Base-by-base conservation (phyloP, 768 basidiomycete genomes). In the Tephrocybe sp. region DNA sequence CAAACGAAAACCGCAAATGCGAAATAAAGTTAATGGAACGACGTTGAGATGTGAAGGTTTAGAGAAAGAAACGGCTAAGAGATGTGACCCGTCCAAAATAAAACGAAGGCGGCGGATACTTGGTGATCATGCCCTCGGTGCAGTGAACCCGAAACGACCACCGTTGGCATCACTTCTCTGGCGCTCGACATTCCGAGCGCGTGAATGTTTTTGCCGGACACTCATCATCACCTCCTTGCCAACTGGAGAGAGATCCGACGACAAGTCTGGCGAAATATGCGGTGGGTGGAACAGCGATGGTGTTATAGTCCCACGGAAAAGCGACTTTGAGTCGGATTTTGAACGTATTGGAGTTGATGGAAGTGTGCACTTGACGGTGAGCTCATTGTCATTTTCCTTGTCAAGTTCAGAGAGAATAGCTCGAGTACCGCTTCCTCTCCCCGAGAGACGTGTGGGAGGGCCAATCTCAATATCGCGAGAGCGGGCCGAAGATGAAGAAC, bases 191-290 rank as follows among this genome's bases (percentile, higher is more conserved):
- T 75, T 73, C 26, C 73, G 65, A 3, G 72, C 71, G 40, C 60
- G 68, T 57, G 65, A 66, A 45, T 76, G 67, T 58, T 79, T 73
- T 47, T 75, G 72, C 50, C 88, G 73, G 38, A 85, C 62, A 58
- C 84, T 77, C 50, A 71, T 68, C 88, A 90, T 90, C 60, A 90
- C 74, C 62, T 84, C 76, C 57, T 74, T 76, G 4, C 79, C 84
- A 26, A 84, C 69, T 12, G 86, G 86, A 17, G 88, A 90, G 44
- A 91, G 69, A 55, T 90, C 89, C 9, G 86, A 79, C 2, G 88
- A 88, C 24, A 80, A 84, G 20, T 85, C 78, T 18, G 88, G 86
- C 1, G 86, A 88, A 3, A 84, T 78, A 25, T 65, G 62, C 5
- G 79, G 77, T 9, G 74, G 72, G 40, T 71, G 74, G 45, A 81